Evolutionary conservation across 805 yeast genomes (phyloP), one percentile per base, ranked within the genome.

Genomic region (Nakazawaea ambrosiae): DNA sequence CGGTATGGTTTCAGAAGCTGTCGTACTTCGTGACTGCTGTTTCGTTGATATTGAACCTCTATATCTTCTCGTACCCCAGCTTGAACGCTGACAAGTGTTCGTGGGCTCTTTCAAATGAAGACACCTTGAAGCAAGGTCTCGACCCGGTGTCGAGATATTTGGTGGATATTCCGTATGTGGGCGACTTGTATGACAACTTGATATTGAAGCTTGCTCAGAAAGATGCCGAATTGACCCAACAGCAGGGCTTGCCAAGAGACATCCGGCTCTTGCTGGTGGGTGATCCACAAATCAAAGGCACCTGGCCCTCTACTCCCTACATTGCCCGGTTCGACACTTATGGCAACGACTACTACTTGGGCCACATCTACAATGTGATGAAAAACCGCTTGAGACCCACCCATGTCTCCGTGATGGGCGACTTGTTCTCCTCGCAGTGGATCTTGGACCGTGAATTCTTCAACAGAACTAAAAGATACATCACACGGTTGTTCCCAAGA

Each of bases 261-360:
- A 70, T 89, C 36, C 75, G 75, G 44, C 58, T 92, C 58, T 57
- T 89, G 45, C 82, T 95, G 5, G 80, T 88, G 57, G 98, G 97
- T 5, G 98, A 92, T 53, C 98, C 98, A 0, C 98, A 92, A 62
- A 89, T 92, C 57, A 84, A 90, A 44, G 98, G 98, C 2, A 75
- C 79, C 48, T 78, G 86, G 82, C 73, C 71, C 6, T 62, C 66
- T 19, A 81, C 95, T 1, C 74, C 80, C 11, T 77, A 79, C 50
- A 65, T 85, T 41, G 81, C 84, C 42, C 60, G 86, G 36, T 61
- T 92, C 19, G 98, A 92, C 53, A 82, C 84, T 39, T 81, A 59
- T 51, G 98, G 96, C 2, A 92, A 92, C 61, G 98, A 92, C 61
- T 71, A 75, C 47, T 92, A 81, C 52, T 61, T 92, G 43, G 94